Percentiles rank a stretch among this genome's conserved stretches.
These are phyloP conservation scores for Calonectria fujianensis DNA, from an alignment of 2,329 filamentous ascomycete genomes.

Conservation along the genomic window DNA sequence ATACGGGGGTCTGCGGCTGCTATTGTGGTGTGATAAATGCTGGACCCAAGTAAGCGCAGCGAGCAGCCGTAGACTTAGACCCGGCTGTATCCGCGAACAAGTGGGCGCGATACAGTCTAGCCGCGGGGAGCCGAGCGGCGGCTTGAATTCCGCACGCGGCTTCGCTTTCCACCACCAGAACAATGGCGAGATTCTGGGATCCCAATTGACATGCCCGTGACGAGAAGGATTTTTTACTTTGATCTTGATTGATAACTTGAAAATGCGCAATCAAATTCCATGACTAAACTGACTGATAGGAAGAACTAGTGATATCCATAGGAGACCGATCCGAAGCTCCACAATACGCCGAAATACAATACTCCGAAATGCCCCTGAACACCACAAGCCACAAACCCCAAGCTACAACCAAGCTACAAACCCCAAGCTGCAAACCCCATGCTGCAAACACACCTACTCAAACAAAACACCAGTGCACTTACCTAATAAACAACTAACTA, in stretches of 20 bases:
- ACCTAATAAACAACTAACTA: constrained; percentile 54
- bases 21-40: constrained; percentile 26
- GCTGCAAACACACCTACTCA: neutral
- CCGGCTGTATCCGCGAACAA: constrained; percentile 30
- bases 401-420: neutral
- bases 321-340: constrained; percentile 12
- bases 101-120: constrained; percentile 9
- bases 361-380: constrained; percentile 9
- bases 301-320: constrained; percentile 10
- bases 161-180: constrained; percentile 10
- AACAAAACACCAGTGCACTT: neutral
- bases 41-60: neutral
- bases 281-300: constrained; percentile 23
- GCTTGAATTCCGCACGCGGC: constrained; percentile 33
- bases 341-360: constrained; percentile 19
- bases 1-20: constrained; percentile 11
- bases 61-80: constrained; percentile 5
- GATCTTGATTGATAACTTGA: neutral
- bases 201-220: constrained; percentile 5
- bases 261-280: constrained; percentile 13
- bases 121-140: constrained; percentile 28
- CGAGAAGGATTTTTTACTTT: constrained; percentile 5
- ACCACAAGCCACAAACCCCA: neutral
- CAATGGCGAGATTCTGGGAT: constrained; percentile 5
- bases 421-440: neutral